Evolutionary conservation across 192 early-diverging fungal genomes (phyloP).

Genomic region (Podila epicladia): DNA sequence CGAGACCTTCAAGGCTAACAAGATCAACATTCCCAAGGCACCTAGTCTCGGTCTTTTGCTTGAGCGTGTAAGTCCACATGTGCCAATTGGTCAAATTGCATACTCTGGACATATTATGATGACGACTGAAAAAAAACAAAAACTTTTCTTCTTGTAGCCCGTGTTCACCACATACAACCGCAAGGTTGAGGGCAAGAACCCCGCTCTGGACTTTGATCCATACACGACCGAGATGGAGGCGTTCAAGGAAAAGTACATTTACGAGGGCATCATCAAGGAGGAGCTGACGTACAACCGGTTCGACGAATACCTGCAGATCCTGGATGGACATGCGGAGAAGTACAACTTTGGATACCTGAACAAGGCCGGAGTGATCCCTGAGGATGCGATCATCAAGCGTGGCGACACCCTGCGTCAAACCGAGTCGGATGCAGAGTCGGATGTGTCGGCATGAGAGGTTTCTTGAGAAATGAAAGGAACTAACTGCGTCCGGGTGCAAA

Average conservation of each 20-base stretch:
- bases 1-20: constrained; percentile 67
- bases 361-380: constrained; percentile 64
- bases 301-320: constrained; percentile 65
- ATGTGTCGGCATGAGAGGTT: constrained; percentile 19
- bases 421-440: constrained; percentile 32
- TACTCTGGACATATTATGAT: not conserved
- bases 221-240: constrained; percentile 77
- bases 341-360: constrained; percentile 72
- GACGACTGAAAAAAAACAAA: constrained; percentile 4
- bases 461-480: too few species aligned
- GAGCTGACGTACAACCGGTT: constrained; percentile 77
- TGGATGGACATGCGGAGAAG: constrained; percentile 61
- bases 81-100: not conserved
- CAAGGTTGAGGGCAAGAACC: constrained; percentile 48
- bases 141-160: constrained; percentile 40
- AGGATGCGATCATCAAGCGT: constrained; percentile 48
- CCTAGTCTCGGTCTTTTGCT: constrained; percentile 90
- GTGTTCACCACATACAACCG: constrained; percentile 77
- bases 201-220: constrained; percentile 64
- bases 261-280: constrained; percentile 78
- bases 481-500: too few species aligned
- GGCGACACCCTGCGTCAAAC: constrained; percentile 28
- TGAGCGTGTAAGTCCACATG: constrained; percentile 64
- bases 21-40: constrained; percentile 97
- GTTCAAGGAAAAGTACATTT: constrained; percentile 93